These are phyloP conservation scores for Basipetospora chlamydospora DNA, from an alignment of 2,329 filamentous ascomycete genomes.

Conservation along the genomic window DNA sequence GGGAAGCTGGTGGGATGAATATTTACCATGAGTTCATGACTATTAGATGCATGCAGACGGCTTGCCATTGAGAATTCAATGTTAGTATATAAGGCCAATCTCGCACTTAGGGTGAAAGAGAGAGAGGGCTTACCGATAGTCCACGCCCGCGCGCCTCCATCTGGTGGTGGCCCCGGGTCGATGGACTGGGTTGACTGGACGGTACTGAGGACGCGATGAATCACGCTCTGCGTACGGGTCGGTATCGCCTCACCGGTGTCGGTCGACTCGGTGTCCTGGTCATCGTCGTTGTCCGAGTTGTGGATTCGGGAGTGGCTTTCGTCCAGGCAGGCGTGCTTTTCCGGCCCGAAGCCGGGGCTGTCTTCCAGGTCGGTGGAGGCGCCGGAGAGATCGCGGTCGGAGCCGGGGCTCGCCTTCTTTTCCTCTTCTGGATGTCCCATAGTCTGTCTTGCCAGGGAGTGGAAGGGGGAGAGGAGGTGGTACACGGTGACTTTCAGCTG, in stretches of 20 bases:
- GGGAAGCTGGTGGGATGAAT: too few relatives aligned
- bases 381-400: neutral
- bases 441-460: too few relatives aligned
- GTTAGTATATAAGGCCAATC: too few relatives aligned
- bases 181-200: conserved; percentile 24
- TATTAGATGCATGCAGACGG: conserved; percentile 25
- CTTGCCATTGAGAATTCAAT: conserved; percentile 16
- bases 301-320: neutral
- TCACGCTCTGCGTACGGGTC: conserved; percentile 10
- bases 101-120: conserved; percentile 7
- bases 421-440: conserved; percentile 2
- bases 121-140: conserved; percentile 20
- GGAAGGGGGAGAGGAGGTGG: neutral
- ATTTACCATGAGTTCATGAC: conserved; percentile 34
- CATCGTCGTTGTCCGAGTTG: neutral
- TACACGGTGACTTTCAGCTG: neutral
- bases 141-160: conserved; percentile 35
- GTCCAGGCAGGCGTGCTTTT: conserved; percentile 1
- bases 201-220: conserved; percentile 25
- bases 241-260: conserved; percentile 4
- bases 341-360: conserved; percentile 2
- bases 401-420: neutral
- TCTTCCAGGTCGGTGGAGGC: neutral
- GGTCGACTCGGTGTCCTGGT: neutral
- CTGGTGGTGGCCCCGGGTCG: conserved; percentile 32